These are phyloP conservation scores for Mycena vulgaris DNA, from an alignment of 768 basidiomycete species.

Conservation along the genomic window DNA sequence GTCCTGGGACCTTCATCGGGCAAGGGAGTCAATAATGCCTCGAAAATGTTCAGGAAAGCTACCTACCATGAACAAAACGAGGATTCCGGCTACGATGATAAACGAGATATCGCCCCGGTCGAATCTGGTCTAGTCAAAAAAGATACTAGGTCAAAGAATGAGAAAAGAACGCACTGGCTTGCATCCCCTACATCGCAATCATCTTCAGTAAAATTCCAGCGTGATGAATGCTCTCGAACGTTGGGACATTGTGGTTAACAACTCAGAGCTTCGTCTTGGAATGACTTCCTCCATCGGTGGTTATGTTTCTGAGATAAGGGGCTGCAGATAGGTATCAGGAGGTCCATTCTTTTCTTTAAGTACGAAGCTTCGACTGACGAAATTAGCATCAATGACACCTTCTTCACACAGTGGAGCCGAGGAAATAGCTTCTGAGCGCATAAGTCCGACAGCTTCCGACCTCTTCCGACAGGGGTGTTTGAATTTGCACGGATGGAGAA, in stretches of 20 bases:
- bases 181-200: slow-evolving; percentile 21
- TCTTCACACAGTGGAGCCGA: no score
- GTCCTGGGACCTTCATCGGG: neutral
- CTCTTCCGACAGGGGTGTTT: no score
- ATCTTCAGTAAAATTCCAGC: slow-evolving; percentile 1
- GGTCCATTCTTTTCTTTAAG: slow-evolving; percentile 4
- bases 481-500: no score
- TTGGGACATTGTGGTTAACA: neutral
- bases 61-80: slow-evolving; percentile 86
- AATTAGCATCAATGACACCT: slow-evolving; percentile 12
- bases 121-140: slow-evolving; percentile 58
- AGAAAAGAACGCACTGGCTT: slow-evolving; percentile 21
- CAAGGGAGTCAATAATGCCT: neutral
- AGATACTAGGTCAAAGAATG: no score
- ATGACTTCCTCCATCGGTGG: neutral
- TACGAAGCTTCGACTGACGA: slow-evolving; percentile 23
- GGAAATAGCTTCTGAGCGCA: no score
- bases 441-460: no score
- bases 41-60: slow-evolving; percentile 57
- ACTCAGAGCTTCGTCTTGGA: neutral
- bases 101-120: slow-evolving; percentile 82
- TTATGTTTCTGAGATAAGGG: slow-evolving; percentile 2
- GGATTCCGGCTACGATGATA: slow-evolving; percentile 75
- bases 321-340: neutral
- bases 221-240: neutral